These are phyloP conservation scores for Xylaria sp. DNA, from an alignment of 2,329 filamentous ascomycete genomes.

Conservation along the genomic window DNA sequence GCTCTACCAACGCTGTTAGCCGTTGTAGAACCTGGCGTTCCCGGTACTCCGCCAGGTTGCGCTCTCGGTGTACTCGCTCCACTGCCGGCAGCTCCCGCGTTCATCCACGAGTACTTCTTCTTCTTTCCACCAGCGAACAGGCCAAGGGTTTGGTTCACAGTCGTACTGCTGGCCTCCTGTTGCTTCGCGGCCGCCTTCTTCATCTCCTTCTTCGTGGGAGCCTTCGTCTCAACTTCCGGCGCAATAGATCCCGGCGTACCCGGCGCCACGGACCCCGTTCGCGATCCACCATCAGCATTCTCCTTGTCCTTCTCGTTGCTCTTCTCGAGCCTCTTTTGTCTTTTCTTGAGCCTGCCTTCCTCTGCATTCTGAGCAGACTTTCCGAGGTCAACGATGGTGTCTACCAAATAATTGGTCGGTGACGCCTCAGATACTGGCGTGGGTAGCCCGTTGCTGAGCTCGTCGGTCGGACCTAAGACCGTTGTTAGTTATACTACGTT, in stretches of 20 bases:
- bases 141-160: constrained; percentile 81
- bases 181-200: constrained; percentile 74
- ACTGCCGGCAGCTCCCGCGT: constrained; percentile 51
- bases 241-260: constrained; percentile 65
- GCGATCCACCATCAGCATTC: constrained; percentile 47
- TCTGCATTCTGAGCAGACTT: constrained; percentile 71
- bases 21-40: constrained; percentile 34
- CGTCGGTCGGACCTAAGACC: constrained; percentile 43
- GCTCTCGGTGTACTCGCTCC: constrained; percentile 55
- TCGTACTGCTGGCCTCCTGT: constrained; percentile 77
- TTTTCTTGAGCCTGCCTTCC: constrained; percentile 69
- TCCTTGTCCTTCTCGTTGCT: constrained; percentile 55
- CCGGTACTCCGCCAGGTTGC: constrained; percentile 38
- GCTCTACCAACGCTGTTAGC: constrained; percentile 40
- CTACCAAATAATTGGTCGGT: constrained; percentile 52
- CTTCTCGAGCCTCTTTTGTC: constrained; percentile 60
- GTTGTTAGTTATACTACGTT: constrained; percentile 40
- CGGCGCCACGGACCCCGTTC: constrained; percentile 60
- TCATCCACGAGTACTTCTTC: constrained; percentile 79
- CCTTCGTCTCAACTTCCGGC: constrained; percentile 61
- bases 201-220: constrained; percentile 83
- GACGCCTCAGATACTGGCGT: constrained; percentile 52
- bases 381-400: constrained; percentile 63
- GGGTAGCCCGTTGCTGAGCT: constrained; percentile 45
- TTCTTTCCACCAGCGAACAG: constrained; percentile 68